Conservation (phyloP, 2,329 filamentous ascomycete genomes). For the Fusarium algeriense region DNA sequence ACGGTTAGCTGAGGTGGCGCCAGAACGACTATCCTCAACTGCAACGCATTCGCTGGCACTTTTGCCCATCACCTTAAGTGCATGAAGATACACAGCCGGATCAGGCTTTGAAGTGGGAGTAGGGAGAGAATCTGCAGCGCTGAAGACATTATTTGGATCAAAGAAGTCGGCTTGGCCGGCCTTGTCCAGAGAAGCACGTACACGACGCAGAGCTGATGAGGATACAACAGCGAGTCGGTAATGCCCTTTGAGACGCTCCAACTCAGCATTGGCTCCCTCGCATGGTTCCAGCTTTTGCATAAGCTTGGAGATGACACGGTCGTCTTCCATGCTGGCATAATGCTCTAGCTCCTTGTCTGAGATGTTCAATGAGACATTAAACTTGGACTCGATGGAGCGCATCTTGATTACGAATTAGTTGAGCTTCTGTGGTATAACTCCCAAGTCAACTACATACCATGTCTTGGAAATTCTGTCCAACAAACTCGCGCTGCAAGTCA, state of each 20-base stretch:
- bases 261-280: neutral
- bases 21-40: neutral
- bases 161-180: neutral
- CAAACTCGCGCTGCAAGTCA: neutral
- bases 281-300: neutral
- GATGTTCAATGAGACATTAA: neutral
- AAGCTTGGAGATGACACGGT: neutral
- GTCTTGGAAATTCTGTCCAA: neutral
- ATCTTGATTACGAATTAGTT: neutral
- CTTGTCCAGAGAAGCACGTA: neutral
- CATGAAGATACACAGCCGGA: neutral
- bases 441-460: neutral
- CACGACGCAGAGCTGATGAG: neutral
- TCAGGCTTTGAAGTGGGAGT: neutral
- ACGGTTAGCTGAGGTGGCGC: neutral
- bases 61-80: neutral
- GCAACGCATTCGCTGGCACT: neutral
- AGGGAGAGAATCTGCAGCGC: neutral
- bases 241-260: neutral
- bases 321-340: neutral
- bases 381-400: neutral
- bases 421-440: neutral
- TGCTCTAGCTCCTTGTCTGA: neutral
- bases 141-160: neutral
- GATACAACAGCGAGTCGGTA: neutral